Evolutionary conservation across 169 alveolate species (phyloP), one percentile per base, ranked within the genome.

Genomic region (Plasmodium adleri): DNA sequence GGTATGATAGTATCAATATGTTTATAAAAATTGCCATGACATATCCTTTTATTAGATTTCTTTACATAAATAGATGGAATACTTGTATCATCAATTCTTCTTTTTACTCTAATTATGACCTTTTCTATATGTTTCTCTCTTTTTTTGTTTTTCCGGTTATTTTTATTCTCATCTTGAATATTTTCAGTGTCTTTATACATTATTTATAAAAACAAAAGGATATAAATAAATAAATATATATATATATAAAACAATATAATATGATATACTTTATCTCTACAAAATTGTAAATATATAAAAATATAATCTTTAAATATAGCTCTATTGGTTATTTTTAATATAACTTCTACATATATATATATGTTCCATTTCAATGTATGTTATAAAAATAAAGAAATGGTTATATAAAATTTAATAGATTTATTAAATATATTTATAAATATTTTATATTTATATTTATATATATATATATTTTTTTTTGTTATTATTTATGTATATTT

Each of bases 101-200:
- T 83, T 83, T 83, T 83, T 47, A 83, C 24, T 68, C 91, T 56
- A 26, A 83, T 83, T 83, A 83, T 83, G 59, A 83, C 85, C 17
- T 83, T 83, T 83, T 83, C 91, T 39, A 39, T 39, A 56, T 15
- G 12, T 0, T 56, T 3, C 10, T 13, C 64, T 10, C 22, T 22
- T 17, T 17, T 56, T 13, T 56, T 56, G 15, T 52, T 26, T 56
- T 68, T 52, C 58, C 50, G 43, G 2, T 68, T 45, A 0, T 63
- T 63, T 43, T 67, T 83, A 12, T 26, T 64, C 32, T 49, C 78
- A 32, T 12, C 24, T 39, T 26, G 32, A 15, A 43, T 49, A 1
- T 22, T 12, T n/a, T 66, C 89, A 26, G 15, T 43, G 15, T 83
- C 72, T 43, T 83, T 83, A 49, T 83, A 70, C 91, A 83, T 83